Conservation (phyloP, 306 rosid genomes). For the Canavalia gladiata region DNA sequence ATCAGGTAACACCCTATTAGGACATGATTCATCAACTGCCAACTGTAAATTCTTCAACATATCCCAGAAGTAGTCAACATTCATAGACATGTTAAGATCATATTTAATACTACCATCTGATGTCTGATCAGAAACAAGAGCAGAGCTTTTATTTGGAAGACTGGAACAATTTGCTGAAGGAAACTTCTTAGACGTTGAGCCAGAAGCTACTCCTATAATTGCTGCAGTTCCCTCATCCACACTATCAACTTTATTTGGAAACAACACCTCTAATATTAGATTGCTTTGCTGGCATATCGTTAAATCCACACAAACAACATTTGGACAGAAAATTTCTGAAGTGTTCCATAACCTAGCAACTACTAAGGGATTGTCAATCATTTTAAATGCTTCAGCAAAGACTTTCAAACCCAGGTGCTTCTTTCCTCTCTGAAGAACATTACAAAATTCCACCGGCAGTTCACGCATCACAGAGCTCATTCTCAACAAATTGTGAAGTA, state of each 20-base stretch:
- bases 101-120: not conserved
- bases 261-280: constrained; percentile 42
- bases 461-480: constrained; percentile 21
- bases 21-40: not conserved
- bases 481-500: constrained; percentile 45
- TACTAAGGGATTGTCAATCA: constrained; percentile 63
- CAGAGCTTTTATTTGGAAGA: constrained; percentile 25
- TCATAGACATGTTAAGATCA: not conserved
- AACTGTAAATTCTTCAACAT: constrained; percentile 15
- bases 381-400: constrained; percentile 60
- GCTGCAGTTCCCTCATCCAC: constrained; percentile 7
- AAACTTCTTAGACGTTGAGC: constrained; percentile 8
- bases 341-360: constrained; percentile 48
- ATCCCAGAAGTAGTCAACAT: constrained; percentile 41
- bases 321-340: constrained; percentile 36
- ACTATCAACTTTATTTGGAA: constrained; percentile 44
- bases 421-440: constrained; percentile 44
- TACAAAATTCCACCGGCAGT: constrained; percentile 55
- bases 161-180: constrained; percentile 26
- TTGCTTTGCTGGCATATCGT: constrained; percentile 27
- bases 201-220: constrained; percentile 18
- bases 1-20: not conserved
- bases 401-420: constrained; percentile 30
- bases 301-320: constrained; percentile 59
- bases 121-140: not conserved